phyloP scores from a whole-genome alignment of 345 rosid genomes.

The Lepidium aucheri region DNA sequence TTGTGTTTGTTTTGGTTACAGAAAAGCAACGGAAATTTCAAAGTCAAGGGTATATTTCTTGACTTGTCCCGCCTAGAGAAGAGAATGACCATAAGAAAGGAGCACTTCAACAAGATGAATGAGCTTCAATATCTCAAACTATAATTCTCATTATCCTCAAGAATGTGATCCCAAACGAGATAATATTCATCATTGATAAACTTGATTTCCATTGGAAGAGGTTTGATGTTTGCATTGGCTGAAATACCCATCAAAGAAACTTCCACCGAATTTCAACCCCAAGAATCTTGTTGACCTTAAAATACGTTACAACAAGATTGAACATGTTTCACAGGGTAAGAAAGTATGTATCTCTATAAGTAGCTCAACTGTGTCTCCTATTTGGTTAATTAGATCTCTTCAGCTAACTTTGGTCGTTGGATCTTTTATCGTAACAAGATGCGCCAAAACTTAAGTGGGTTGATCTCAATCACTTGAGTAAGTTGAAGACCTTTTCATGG shows the following conservation, averaged over 20 bases:
- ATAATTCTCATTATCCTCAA: neutral
- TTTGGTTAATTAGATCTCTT: neutral
- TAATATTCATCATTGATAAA: neutral
- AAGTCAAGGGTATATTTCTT: slow-evolving; percentile 8
- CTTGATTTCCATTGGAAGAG: slow-evolving; percentile 13
- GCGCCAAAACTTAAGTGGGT: neutral
- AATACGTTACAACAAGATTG: slow-evolving; percentile 4
- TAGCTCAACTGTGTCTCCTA: neutral
- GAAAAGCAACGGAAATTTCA: neutral
- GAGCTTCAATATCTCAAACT: slow-evolving; percentile 17
- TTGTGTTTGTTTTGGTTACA: neutral
- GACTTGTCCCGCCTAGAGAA: neutral
- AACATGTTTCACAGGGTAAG: slow-evolving; percentile 7
- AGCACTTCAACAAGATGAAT: neutral
- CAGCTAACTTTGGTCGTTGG: neutral
- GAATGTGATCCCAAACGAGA: neutral
- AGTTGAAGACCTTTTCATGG: too few species aligned
- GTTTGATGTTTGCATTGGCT: slow-evolving; percentile 20
- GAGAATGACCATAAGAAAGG: neutral
- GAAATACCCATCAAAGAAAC: slow-evolving; percentile 5
- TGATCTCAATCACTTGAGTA: too few species aligned
- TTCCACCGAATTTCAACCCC: slow-evolving; percentile 11
- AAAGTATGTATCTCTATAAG: neutral
- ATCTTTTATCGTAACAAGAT: neutral
- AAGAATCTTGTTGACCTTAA: slow-evolving; percentile 18